These are phyloP conservation scores for Trametes elegans DNA, from an alignment of 768 basidiomycete genomes.

Conservation along the genomic window DNA sequence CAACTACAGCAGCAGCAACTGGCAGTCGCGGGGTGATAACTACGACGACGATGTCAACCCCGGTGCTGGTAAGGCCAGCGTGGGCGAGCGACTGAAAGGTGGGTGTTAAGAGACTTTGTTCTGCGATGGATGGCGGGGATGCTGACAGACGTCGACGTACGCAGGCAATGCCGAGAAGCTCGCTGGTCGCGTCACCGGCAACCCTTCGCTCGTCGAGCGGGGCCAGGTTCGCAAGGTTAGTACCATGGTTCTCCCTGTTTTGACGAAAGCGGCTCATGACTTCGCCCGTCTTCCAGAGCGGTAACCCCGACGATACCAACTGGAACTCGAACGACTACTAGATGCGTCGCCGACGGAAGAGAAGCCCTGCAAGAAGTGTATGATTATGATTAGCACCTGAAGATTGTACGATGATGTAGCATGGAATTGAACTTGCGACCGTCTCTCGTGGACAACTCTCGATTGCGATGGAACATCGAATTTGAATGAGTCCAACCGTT, in stretches of 20 bases:
- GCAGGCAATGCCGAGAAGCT: conserved; percentile 16
- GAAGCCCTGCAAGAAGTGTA: not conserved
- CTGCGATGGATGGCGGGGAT: not conserved
- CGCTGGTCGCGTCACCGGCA: conserved; percentile 9
- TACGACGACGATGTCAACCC: not conserved
- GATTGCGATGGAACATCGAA: no score
- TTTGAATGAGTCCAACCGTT: no score
- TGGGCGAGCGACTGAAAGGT: conserved; percentile 20
- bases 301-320: conserved; percentile 6
- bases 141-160: not conserved
- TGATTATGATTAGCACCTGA: not conserved
- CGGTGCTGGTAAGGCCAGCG: conserved; percentile 9
- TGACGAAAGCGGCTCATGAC: no score
- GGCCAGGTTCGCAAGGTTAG: conserved; percentile 7
- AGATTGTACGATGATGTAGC: not conserved
- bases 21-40: not conserved
- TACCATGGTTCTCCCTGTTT: not conserved
- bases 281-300: not conserved
- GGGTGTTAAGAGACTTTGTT: not conserved
- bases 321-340: conserved; percentile 7
- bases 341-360: not conserved
- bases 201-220: not conserved
- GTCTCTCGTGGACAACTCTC: no score
- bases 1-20: not conserved
- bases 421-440: no score